phyloP scores from a whole-genome alignment of 1,284 basidiomycete species.

The Cutaneotrichosporon mucoides region DNA sequence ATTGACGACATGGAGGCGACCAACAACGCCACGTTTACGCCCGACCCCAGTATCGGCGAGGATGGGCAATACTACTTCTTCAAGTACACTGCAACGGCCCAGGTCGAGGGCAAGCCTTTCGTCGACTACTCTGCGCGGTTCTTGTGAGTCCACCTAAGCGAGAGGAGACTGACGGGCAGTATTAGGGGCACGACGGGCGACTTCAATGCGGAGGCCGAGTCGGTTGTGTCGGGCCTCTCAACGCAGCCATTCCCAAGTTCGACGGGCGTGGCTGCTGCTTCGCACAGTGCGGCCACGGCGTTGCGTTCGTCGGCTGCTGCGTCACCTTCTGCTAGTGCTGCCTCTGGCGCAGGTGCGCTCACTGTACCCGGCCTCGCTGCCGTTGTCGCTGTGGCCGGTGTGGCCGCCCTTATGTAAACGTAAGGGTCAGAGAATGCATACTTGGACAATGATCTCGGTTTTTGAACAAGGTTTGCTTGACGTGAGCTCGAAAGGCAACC shows the following conservation, averaged over 20 bases:
- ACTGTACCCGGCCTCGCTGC: background rate
- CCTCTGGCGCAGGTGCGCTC: background rate
- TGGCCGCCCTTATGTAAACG: background rate
- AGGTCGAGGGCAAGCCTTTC: background rate
- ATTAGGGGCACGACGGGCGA: slow-evolving; percentile 3
- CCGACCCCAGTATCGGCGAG: slow-evolving; percentile 61
- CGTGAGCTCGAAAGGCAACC: too few species aligned
- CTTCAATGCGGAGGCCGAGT: background rate
- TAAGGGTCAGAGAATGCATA: too few species aligned
- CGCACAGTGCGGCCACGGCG: too few species aligned
- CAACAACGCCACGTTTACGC: slow-evolving; percentile 58
- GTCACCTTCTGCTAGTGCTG: too few species aligned
- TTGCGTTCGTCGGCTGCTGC: background rate
- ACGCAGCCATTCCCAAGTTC: background rate
- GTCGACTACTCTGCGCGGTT: slow-evolving; percentile 1
- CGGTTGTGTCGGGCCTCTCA: background rate
- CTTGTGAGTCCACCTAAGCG: slow-evolving; percentile 2
- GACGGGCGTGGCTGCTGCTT: background rate
- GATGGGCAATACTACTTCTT: slow-evolving; percentile 50
- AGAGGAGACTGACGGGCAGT: background rate
- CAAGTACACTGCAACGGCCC: slow-evolving; percentile 59
- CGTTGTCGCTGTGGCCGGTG: background rate
- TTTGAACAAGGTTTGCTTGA: too few species aligned
- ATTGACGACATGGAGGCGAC: slow-evolving; percentile 58
- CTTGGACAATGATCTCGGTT: too few species aligned